These are phyloP conservation scores for Neonectria hederae DNA, from an alignment of 2,329 filamentous ascomycete species.

Conservation along the genomic window DNA sequence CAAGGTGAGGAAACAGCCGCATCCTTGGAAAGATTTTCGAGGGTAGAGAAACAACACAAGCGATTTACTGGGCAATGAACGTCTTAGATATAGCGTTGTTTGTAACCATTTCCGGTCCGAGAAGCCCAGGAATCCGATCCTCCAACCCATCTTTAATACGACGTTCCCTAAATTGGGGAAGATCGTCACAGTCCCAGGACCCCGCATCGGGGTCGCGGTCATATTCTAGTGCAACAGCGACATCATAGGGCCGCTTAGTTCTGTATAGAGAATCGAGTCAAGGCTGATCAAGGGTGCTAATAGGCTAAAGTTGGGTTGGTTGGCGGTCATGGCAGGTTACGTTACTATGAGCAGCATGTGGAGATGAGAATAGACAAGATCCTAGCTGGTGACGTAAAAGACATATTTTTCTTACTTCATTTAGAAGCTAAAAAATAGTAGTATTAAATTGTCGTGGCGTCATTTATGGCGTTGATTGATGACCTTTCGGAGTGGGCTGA, in stretches of 20 bases:
- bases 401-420: too few species aligned
- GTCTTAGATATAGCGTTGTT: not conserved
- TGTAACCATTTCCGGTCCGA: not conserved
- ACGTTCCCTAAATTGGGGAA: not conserved
- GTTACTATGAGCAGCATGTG: not conserved
- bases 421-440: too few species aligned
- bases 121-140: not conserved
- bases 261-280: too few species aligned
- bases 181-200: not conserved
- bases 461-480: too few species aligned
- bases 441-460: too few species aligned
- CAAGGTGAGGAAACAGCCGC: constrained; percentile 1
- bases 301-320: not conserved
- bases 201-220: not conserved
- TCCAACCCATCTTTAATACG: not conserved
- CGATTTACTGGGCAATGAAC: too few species aligned
- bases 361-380: not conserved
- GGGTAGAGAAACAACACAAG: not conserved
- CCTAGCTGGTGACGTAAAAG: too few species aligned
- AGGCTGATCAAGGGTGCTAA: not conserved
- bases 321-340: not conserved
- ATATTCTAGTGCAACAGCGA: not conserved
- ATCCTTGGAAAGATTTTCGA: not conserved
- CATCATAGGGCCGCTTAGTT: not conserved
- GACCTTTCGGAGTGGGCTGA: too few species aligned